A percentile compares a stretch with the other conserved stretches of the same genome.
Conservation (phyloP, 2,329 filamentous ascomycete species). For the Exophiala oligosperma region DNA sequence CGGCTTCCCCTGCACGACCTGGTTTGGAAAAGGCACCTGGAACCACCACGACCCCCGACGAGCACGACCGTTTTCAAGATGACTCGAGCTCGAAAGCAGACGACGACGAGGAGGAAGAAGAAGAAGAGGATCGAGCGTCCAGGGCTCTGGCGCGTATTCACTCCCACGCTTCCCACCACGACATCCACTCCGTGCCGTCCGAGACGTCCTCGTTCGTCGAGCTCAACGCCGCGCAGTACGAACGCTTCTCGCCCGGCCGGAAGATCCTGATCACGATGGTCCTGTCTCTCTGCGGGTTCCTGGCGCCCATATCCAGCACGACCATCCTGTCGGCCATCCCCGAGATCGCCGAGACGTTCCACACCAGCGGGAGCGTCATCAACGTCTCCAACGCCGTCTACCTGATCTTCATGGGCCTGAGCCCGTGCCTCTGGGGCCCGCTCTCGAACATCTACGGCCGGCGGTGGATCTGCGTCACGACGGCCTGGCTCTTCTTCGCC, state of each 20-base stretch:
- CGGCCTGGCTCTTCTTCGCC: constrained; percentile 63
- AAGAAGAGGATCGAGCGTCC: constrained; percentile 6
- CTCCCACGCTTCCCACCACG: constrained; percentile 36
- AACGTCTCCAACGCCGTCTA: constrained; percentile 76
- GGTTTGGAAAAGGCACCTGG: constrained; percentile 16
- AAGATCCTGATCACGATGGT: constrained; percentile 69
- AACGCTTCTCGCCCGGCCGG: constrained; percentile 59
- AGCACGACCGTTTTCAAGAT: background rate
- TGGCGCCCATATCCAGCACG: constrained; percentile 74
- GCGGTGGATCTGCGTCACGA: constrained; percentile 59
- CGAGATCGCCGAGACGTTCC: constrained; percentile 67
- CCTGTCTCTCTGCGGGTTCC: constrained; percentile 72
- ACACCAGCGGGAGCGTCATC: constrained; percentile 67
- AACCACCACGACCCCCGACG: constrained; percentile 1
- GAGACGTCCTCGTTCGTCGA: constrained; percentile 31
- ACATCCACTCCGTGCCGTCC: constrained; percentile 24
- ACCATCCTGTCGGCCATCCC: constrained; percentile 72
- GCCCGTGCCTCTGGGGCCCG: constrained; percentile 70
- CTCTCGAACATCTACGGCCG: constrained; percentile 66
- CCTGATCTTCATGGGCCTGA: constrained; percentile 70
- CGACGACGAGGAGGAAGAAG: no score
- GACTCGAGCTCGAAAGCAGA: no score
- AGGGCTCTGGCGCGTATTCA: constrained; percentile 32
- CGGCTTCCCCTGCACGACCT: background rate
- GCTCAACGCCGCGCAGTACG: constrained; percentile 59